A percentile compares a stretch with the other conserved stretches of the same genome.
These are phyloP conservation scores for Boletus nobilissimus DNA, from an alignment of 1,284 basidiomycete genomes.

Conservation along the genomic window DNA sequence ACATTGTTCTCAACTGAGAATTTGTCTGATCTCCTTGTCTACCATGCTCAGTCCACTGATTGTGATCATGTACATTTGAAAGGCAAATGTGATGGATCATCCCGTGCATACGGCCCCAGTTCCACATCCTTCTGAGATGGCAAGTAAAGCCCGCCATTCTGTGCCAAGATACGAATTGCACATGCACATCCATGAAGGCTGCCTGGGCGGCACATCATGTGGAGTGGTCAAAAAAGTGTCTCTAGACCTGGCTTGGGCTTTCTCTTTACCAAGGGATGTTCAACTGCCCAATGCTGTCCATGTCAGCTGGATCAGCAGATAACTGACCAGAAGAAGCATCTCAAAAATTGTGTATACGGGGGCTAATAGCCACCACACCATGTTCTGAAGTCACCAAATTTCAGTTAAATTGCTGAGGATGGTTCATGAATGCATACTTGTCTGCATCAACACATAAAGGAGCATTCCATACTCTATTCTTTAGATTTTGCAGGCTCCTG, in stretches of 20 bases:
- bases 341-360: slow-evolving; percentile 25
- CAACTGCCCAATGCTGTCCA: too few relatives aligned
- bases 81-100: too few relatives aligned
- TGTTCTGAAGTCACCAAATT: slow-evolving; percentile 24
- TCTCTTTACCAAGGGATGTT: too few relatives aligned
- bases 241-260: too few relatives aligned
- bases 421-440: slow-evolving; percentile 4
- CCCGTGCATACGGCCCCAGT: too few relatives aligned
- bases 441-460: slow-evolving; percentile 27
- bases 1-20: too few relatives aligned
- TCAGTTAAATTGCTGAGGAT: not conserved
- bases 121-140: too few relatives aligned
- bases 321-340: slow-evolving; percentile 34
- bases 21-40: too few relatives aligned
- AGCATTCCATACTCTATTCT: slow-evolving; percentile 14
- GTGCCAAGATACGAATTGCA: slow-evolving; percentile 34
- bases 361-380: slow-evolving; percentile 27
- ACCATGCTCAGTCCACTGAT: too few relatives aligned
- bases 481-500: not conserved
- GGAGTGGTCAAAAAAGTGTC: too few relatives aligned
- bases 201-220: not conserved
- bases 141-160: slow-evolving; percentile 24
- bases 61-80: too few relatives aligned
- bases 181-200: slow-evolving; percentile 32
- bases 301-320: slow-evolving; percentile 8